phyloP scores from a whole-genome alignment of 768 basidiomycete genomes.

The Mycena crocata region DNA sequence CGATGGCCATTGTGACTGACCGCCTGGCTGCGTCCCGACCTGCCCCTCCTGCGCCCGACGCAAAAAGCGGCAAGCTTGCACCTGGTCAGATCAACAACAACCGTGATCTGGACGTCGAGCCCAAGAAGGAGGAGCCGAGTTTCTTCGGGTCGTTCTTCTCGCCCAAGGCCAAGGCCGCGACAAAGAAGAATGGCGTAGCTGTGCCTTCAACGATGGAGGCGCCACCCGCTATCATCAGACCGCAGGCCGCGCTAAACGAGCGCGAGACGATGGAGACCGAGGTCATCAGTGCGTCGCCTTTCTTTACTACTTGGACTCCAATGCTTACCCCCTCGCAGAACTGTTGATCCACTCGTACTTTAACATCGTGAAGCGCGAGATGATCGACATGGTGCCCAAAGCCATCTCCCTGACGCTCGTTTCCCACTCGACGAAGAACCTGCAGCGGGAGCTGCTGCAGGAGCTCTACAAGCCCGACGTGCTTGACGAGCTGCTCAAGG shows the following conservation, averaged over 20 bases:
- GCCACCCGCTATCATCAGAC: conserved; percentile 89
- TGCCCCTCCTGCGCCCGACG: conserved; percentile 66
- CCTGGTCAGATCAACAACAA: conserved; percentile 86
- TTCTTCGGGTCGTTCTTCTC: conserved; percentile 98
- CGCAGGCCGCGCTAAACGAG: conserved; percentile 91
- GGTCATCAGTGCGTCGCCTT: conserved; percentile 87
- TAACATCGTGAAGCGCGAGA: conserved; percentile 98
- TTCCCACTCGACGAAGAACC: conserved; percentile 91
- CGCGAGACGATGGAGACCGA: conserved; percentile 99
- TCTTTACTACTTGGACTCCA: not conserved
- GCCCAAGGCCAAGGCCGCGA: conserved; percentile 65
- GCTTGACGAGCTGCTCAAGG: conserved; percentile 94
- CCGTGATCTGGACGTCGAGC: conserved; percentile 92
- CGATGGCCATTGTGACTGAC: conserved; percentile 89
- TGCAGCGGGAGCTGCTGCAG: conserved; percentile 94
- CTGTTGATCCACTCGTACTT: conserved; percentile 96
- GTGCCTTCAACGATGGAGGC: conserved; percentile 61
- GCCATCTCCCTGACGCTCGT: conserved; percentile 93
- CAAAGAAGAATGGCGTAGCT: conserved; percentile 65
- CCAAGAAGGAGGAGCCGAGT: conserved; percentile 88
- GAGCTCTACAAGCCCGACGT: conserved; percentile 98
- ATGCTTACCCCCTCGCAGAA: conserved; percentile 59
- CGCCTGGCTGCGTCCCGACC: conserved; percentile 87
- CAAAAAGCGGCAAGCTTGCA: conserved; percentile 74
- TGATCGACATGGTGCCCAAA: conserved; percentile 99